Evolutionary conservation across 768 basidiomycete genomes (phyloP).

Genomic region (Sporobolomyces pararoseus): DNA sequence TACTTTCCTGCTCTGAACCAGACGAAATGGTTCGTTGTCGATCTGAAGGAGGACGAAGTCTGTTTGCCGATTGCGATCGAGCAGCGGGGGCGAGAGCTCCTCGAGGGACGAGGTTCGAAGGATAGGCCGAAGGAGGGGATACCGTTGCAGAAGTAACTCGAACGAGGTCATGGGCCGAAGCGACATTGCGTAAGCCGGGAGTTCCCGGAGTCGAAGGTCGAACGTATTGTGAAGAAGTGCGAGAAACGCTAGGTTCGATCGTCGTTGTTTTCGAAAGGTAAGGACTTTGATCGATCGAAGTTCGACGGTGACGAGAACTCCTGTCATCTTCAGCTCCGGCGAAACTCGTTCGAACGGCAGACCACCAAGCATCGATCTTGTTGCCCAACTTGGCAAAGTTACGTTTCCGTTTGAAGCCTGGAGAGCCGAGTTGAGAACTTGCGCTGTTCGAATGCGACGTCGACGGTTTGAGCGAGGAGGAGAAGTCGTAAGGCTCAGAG

Average conservation of each 20-base stretch:
- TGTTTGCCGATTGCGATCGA: slow-evolving; percentile 13
- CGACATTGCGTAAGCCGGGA: slow-evolving; percentile 27
- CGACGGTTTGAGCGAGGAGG: not conserved
- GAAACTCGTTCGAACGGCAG: slow-evolving; percentile 44
- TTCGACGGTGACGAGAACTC: slow-evolving; percentile 21
- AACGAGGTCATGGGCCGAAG: slow-evolving; percentile 38
- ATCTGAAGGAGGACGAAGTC: slow-evolving; percentile 6
- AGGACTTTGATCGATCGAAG: slow-evolving; percentile 23
- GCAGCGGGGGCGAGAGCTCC: slow-evolving; percentile 44
- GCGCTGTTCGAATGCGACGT: slow-evolving; percentile 9
- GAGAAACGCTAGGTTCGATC: slow-evolving; percentile 19
- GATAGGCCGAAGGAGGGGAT: not conserved
- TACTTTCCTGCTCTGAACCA: slow-evolving; percentile 33
- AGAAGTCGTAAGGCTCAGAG: slow-evolving; percentile 22
- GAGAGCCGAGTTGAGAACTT: slow-evolving; percentile 25
- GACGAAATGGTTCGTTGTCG: slow-evolving; percentile 2
- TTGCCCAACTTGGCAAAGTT: slow-evolving; percentile 42
- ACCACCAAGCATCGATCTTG: slow-evolving; percentile 47
- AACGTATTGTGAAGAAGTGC: slow-evolving; percentile 38
- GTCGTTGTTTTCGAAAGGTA: not conserved
- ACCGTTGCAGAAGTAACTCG: not conserved
- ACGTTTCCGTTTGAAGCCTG: slow-evolving; percentile 30
- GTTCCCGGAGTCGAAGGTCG: slow-evolving; percentile 19
- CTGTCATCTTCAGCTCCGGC: slow-evolving; percentile 14
- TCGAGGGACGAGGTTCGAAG: slow-evolving; percentile 14